Evolutionary conservation across 2,329 filamentous ascomycete genomes (phyloP).

Genomic region (Exserohilum turcica): DNA sequence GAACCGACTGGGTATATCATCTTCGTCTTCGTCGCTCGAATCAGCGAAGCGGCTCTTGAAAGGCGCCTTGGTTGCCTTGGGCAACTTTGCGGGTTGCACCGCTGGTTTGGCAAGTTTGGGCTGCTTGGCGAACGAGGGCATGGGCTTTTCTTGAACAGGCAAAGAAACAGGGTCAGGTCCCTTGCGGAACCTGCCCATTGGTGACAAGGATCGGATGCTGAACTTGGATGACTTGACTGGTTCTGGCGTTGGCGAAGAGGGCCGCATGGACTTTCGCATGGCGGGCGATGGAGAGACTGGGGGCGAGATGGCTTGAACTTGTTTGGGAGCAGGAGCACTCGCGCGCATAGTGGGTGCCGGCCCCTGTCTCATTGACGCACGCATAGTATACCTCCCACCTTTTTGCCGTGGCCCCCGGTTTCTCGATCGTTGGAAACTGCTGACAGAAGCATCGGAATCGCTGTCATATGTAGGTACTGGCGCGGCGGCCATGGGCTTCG

Average conservation of each 20-base stretch:
- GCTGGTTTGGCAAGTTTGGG: constrained; percentile 26
- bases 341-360: constrained; percentile 41
- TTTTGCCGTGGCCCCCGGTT: constrained; percentile 45
- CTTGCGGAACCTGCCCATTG: constrained; percentile 61
- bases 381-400: constrained; percentile 65
- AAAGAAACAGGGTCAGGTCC: constrained; percentile 20
- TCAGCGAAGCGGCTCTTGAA: constrained; percentile 65
- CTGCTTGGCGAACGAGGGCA: constrained; percentile 27
- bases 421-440: constrained; percentile 74
- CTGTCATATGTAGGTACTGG: constrained; percentile 43
- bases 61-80: constrained; percentile 22
- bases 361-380: constrained; percentile 69
- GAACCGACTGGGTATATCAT: constrained; percentile 44
- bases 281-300: constrained; percentile 31
- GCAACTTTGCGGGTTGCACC: constrained; percentile 17
- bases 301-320: constrained; percentile 51
- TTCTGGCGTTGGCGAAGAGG: constrained; percentile 35
- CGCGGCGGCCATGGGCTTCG: constrained; percentile 22
- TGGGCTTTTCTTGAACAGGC: constrained; percentile 22
- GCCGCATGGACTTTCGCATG: constrained; percentile 42
- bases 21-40: constrained; percentile 66
- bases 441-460: constrained; percentile 58
- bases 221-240: constrained; percentile 60
- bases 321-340: constrained; percentile 40
- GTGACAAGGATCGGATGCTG: constrained; percentile 73